Evolutionary conservation across 345 rosid genomes (phyloP).

Genomic region (Hypericum perforatum): DNA sequence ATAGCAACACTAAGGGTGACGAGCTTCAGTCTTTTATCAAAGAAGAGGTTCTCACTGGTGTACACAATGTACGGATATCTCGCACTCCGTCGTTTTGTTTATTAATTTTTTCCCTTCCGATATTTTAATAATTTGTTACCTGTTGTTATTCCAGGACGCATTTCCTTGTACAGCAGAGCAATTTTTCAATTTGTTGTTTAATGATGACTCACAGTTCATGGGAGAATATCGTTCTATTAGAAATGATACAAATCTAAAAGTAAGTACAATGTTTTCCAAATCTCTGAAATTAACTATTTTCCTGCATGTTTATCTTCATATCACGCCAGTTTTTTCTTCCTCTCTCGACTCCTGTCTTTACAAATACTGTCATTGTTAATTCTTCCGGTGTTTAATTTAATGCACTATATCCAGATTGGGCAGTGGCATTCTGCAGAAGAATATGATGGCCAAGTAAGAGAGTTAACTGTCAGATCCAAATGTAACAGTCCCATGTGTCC

Average conservation of each 20-base stretch:
- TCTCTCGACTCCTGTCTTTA: conserved; percentile 1
- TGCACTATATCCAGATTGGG: conserved; percentile 55
- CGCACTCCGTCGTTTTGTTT: conserved; percentile 3
- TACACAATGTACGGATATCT: conserved; percentile 44
- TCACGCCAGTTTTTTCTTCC: too few relatives aligned
- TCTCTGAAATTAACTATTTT: too few relatives aligned
- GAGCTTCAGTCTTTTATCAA: conserved; percentile 62
- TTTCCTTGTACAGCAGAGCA: conserved; percentile 75
- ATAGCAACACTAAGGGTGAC: conserved; percentile 35
- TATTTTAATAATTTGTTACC: conserved; percentile 11
- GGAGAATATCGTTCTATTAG: conserved; percentile 58
- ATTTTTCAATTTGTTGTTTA: conserved; percentile 46
- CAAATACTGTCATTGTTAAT: neutral
- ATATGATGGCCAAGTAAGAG: conserved; percentile 96
- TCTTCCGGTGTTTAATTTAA: conserved; percentile 2
- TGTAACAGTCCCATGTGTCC: conserved; percentile 99
- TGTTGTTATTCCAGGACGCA: conserved; percentile 46
- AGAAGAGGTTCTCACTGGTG: conserved; percentile 74
- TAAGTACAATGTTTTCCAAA: conserved; percentile 27
- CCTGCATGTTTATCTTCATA: too few relatives aligned
- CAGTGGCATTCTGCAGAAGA: conserved; percentile 89
- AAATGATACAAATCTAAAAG: conserved; percentile 69
- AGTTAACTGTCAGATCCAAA: conserved; percentile 66
- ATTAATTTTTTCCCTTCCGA: conserved; percentile 9
- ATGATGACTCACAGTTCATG: conserved; percentile 56